Base-by-base conservation (phyloP, 208 protist species). In the Angomonas deanei region DNA sequence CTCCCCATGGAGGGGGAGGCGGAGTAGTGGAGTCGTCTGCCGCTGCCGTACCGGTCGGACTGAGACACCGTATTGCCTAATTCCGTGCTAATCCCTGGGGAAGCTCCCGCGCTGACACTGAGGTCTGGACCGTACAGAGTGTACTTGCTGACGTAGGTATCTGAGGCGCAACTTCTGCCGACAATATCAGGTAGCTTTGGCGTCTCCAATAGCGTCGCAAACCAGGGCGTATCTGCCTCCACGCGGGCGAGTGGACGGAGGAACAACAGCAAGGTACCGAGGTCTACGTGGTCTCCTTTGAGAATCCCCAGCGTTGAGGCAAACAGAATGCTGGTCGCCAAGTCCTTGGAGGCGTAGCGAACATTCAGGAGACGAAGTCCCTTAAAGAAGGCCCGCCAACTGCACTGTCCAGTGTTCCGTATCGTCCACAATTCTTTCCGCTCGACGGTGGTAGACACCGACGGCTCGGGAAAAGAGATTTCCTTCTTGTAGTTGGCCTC, bases 341-440 rank as follows among this genome's bases (percentile, higher is more conserved):
- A 42, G 23, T 72, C 60, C 23, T 28, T 39, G 17, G 74, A 74
- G 32, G 64, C 79, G 23, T 64, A 70, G 56, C 67, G 60, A 32
- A 85, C 61, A 42, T 72, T 65, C 11, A 81, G 68, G 11, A 74
- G 54, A 30, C 71, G 74, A 11, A 85, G 55, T 17, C 64, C 79
- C 21, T 61, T 61, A 42, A 81, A 85, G 70, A 85, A 85, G 32
- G 68, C 74, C 30, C 66, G 49, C 79, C 79, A 85, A 21, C 59
- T 74, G 53, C 79, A 85, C 17, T 42, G 2, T 2, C 79, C 74
- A 23, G 3, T 30, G 19, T 56, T n/a, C 3, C 50, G 50, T 4
- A 27, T 49, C 13, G 2, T 49, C n/a, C 24, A 49, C 5, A 15
- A n/a, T n/a, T n/a, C n/a, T n/a, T n/a, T n/a, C n/a, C n/a, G n/a